phyloP scores from a whole-genome alignment of 805 yeast genomes.

The Yarrowia sp. region DNA sequence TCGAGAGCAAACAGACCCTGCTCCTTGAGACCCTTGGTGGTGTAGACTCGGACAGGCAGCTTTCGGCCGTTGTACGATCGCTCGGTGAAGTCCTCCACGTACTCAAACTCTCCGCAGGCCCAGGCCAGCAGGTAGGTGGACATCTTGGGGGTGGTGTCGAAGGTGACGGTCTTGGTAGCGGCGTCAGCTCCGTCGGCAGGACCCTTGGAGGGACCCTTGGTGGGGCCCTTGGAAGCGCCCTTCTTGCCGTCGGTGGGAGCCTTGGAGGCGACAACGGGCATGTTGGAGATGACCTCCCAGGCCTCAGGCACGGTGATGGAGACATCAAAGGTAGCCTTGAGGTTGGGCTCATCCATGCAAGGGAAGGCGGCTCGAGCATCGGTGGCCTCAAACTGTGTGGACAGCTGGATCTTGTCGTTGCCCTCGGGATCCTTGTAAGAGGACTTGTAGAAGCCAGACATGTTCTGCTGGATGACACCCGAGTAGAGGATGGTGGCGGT shows the following conservation, averaged over 20 bases:
- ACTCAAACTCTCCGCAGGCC: constrained; percentile 79
- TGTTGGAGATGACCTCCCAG: constrained; percentile 51
- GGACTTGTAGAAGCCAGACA: constrained; percentile 85
- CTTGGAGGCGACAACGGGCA: constrained; percentile 70
- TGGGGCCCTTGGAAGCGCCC: constrained; percentile 51
- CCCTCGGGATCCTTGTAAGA: constrained; percentile 62
- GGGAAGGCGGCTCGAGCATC: constrained; percentile 90
- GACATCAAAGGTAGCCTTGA: constrained; percentile 75
- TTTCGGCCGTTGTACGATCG: constrained; percentile 58
- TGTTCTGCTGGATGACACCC: constrained; percentile 74
- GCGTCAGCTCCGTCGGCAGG: constrained; percentile 54
- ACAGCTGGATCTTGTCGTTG: constrained; percentile 74
- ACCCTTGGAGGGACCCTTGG: constrained; percentile 38
- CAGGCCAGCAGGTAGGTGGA: constrained; percentile 87
- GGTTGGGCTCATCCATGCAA: constrained; percentile 82
- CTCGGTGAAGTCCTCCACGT: constrained; percentile 62
- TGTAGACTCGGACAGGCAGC: constrained; percentile 80
- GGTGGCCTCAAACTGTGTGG: constrained; percentile 87
- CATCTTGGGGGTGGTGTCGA: constrained; percentile 82
- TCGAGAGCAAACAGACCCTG: constrained; percentile 77
- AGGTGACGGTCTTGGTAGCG: constrained; percentile 77
- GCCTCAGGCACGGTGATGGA: constrained; percentile 56
- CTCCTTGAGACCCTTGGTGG: constrained; percentile 77
- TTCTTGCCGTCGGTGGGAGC: constrained; percentile 59
- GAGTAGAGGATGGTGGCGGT: constrained; percentile 60